Conservation (phyloP, 2,329 filamentous ascomycete genomes). For the Cryphonectria carpinicola region DNA sequence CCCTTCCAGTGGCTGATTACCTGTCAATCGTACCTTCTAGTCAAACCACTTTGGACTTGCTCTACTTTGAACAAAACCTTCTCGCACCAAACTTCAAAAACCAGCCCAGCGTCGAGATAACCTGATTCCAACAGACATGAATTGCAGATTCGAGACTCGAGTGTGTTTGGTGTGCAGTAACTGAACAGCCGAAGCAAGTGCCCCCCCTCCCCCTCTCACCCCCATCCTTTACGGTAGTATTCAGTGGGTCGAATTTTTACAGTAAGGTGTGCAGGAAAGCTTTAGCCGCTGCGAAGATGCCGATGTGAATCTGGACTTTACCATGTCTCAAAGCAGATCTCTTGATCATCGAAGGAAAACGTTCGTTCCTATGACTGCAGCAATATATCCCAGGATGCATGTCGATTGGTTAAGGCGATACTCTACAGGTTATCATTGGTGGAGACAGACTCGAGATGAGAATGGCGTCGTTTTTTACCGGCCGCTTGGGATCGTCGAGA, state of each 20-base stretch:
- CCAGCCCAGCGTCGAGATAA: too few relatives aligned
- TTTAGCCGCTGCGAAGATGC: background rate
- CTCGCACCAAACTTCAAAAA: too few relatives aligned
- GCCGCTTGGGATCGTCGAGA: conserved; percentile 30
- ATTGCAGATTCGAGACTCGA: too few relatives aligned
- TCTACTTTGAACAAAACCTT: too few relatives aligned
- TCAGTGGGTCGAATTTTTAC: background rate
- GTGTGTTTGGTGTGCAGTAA: too few relatives aligned
- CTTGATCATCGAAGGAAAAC: background rate
- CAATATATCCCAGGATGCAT: background rate
- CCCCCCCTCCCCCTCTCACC: background rate
- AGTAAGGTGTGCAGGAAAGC: background rate
- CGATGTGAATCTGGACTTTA: background rate
- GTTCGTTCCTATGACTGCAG: background rate
- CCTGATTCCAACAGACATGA: too few relatives aligned
- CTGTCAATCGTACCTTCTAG: too few relatives aligned
- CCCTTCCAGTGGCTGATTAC: background rate
- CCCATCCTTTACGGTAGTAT: background rate
- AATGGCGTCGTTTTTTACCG: conserved; percentile 15
- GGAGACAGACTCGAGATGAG: conserved; percentile 13
- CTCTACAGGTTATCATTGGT: conserved; percentile 23
- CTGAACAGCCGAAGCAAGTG: background rate
- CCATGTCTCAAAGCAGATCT: background rate
- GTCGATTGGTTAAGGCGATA: conserved; percentile 20
- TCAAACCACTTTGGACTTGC: too few relatives aligned